Base-by-base conservation (phyloP, 2,329 filamentous ascomycete species). In the Nigrograna mackinnonii region DNA sequence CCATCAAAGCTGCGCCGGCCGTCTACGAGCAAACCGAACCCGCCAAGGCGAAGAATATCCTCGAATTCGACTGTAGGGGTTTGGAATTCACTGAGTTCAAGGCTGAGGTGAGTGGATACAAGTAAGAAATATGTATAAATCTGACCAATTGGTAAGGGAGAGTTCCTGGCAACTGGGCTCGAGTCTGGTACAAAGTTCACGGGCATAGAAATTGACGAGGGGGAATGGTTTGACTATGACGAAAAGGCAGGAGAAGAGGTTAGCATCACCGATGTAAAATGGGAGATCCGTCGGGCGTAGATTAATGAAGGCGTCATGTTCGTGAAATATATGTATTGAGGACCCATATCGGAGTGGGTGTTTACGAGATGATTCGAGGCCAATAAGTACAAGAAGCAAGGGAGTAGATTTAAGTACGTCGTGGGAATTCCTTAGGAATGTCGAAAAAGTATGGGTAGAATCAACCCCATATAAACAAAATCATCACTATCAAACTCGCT, bases 151-250 rank as follows among this genome's bases (percentile, higher is more conserved):
- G 6, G 35, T 17, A n/a, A 95, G 87, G 94, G 94, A 11, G 88
- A 95, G 36, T 99, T 91, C 88, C 76, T 92, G 43, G 91, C 87
- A 0, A 89, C 87, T 35, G 94, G 91, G 3, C 46, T 79, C 13
- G 91, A 96, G 14, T 91, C 90, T 0, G 79, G 78, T 7, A 94
- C 88, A 30, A 88, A 89, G 58, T 99, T 99, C 62, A 78, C 82
- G 0, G 83, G 73, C 4, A 87, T 97, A 40, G 91, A 97, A 55
- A 72, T 99, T 41, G 76, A 77, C 0, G 94, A 99, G 20, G 92
- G 89, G 19, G 94, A 99, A 59, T 99, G 94, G 94, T 99, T 87
- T 69, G 92, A 97, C 58, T 99, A 97, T 60, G 91, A 97, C 56
- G 91, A 97, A 72, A 96, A 97, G 75, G 80, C 89, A 1, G 80